Base-by-base conservation (phyloP, 202 grass and related monocot species). In the Bolboschoenoplectus hybrid region DNA sequence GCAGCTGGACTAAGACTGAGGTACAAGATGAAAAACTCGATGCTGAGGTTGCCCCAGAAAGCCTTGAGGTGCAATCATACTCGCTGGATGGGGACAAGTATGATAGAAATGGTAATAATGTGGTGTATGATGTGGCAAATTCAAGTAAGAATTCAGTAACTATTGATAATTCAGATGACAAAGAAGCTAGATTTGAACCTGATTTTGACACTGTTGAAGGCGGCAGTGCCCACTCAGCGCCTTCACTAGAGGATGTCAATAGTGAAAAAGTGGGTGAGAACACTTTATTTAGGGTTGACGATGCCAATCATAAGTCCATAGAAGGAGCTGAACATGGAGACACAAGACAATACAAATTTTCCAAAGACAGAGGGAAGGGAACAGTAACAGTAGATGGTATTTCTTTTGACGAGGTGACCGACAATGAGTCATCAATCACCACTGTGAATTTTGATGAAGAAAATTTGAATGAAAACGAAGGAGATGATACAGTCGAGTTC, bases 361-460 rank as follows among this genome's bases (percentile, higher is more conserved):
- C 56, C 87, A 80, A 44, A 36, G 58, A 13, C 78, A 86, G 34
- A 84, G 44, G 65, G 49, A 67, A 52, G 72, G 56, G 44, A 80
- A 38, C 60, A 71, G 56, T 8, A 43, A 85, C 50, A 55, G 66
- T 41, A 62, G 11, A 16, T 17, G 81, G 87, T 78, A 41, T 83
- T 58, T 56, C 44, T 51, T 82, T 44, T 34, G 87, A 91, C 17
- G 91, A 84, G 60, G 64, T 47, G 45, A 85, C 90, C 46, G 82
- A 94, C 41, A 20, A 51, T 58, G 74, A 76, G 49, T 91, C 88
- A 79, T 85, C 86, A 82, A 87, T 86, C 72, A 86, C 58, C 14
- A 84, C 85, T 12, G 35, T 87, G 4, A 89, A 93, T 89, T 90
- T 83, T 26, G 93, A 95, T 73, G 92, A 91, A 40, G 85, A 77